Evolutionary conservation across 2,329 filamentous ascomycete species (phyloP).

Genomic region (Colletotrichum sp.): DNA sequence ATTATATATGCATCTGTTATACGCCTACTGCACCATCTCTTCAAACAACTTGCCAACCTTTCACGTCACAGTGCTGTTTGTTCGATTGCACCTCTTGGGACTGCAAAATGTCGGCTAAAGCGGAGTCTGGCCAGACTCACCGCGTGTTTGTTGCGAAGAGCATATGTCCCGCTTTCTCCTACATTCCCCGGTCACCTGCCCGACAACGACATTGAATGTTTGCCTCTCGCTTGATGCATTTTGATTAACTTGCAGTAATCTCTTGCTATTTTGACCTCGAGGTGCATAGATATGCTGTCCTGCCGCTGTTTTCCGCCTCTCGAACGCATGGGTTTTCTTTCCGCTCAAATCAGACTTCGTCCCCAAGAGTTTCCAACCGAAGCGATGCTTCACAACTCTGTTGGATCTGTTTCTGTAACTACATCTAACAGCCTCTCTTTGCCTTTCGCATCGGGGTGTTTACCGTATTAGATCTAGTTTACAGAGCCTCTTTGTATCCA

Average conservation of each 20-base stretch:
- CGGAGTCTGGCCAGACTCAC: neutral
- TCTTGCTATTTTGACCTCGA: neutral
- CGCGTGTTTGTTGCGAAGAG: neutral
- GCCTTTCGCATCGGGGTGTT: neutral
- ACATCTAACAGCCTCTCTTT: neutral
- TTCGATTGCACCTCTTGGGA: neutral
- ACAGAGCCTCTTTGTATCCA: neutral
- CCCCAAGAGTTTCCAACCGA: neutral
- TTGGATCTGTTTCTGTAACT: neutral
- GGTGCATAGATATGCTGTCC: neutral
- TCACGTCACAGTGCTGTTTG: fast-evolving
- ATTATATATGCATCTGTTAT: neutral
- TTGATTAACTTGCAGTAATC: neutral
- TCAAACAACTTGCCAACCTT: neutral
- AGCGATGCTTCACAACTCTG: neutral
- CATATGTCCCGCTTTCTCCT: neutral
- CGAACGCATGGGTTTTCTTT: neutral
- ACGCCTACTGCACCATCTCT: neutral
- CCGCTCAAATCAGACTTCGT: neutral
- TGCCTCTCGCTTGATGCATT: neutral
- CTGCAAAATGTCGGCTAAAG: neutral
- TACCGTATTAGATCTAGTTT: neutral
- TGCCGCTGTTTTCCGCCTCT: neutral
- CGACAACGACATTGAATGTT: neutral
- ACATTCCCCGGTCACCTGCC: neutral